phyloP scores from a whole-genome alignment of 805 yeast species.

The Hanseniaspora guilliermondii region DNA sequence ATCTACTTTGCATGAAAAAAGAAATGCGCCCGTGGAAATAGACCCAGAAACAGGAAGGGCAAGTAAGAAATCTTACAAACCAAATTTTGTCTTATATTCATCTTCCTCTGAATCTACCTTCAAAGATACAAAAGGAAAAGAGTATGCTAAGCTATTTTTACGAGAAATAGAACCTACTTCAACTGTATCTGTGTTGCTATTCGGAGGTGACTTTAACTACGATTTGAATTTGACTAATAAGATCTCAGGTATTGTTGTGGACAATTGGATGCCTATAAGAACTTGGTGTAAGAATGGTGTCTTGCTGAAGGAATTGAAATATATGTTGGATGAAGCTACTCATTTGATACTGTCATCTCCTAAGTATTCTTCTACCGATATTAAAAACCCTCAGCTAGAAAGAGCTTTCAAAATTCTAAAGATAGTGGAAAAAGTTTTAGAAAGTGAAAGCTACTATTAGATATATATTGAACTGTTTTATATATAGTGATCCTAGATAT shows the following conservation, averaged over 20 bases:
- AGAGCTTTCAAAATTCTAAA: conserved; percentile 30
- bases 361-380: conserved; percentile 20
- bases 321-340: conserved; percentile 53
- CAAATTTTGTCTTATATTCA: conserved; percentile 53
- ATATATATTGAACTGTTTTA: no score
- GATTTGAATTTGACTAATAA: conserved; percentile 44
- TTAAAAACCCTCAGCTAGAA: conserved; percentile 12
- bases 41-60: conserved; percentile 18
- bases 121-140: conserved; percentile 29
- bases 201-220: conserved; percentile 53
- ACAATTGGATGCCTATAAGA: conserved; percentile 77
- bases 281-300: conserved; percentile 95
- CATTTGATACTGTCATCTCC: conserved; percentile 48
- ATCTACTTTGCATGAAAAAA: conserved; percentile 52
- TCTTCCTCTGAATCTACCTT: conserved; percentile 28
- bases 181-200: conserved; percentile 57
- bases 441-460: conserved; percentile 17
- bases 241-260: conserved; percentile 75
- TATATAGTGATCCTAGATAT: not conserved
- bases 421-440: conserved; percentile 31
- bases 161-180: conserved; percentile 72
- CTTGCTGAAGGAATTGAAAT: conserved; percentile 55
- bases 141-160: conserved; percentile 50
- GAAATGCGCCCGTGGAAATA: conserved; percentile 24
- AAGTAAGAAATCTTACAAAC: conserved; percentile 29